Percentiles rank a stretch among this genome's conserved stretches.
These are phyloP conservation scores for Urochloa ruziziensis DNA, from an alignment of 176 grass and related monocot species.

Conservation along the genomic window DNA sequence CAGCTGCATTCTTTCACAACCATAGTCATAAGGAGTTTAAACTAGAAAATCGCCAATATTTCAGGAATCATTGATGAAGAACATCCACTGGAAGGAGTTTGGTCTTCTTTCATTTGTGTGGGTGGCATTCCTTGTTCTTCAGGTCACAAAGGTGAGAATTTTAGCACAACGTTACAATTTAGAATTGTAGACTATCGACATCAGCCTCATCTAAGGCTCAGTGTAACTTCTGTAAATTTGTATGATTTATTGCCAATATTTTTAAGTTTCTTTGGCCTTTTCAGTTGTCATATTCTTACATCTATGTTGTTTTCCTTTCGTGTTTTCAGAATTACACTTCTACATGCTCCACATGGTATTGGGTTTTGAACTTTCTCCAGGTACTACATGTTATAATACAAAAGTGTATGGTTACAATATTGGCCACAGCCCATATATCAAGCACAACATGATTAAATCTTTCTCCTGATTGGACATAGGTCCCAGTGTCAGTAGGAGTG, in stretches of 20 bases:
- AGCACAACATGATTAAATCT: slow-evolving; percentile 24
- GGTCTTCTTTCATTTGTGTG: slow-evolving; percentile 84
- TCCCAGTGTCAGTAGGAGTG: slow-evolving; percentile 72
- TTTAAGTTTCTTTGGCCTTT: background rate
- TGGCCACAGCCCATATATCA: background rate
- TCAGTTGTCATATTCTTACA: slow-evolving; percentile 12
- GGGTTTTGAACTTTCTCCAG: slow-evolving; percentile 88
- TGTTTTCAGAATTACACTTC: slow-evolving; percentile 72
- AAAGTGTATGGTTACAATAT: slow-evolving; percentile 1
- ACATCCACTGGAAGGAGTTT: slow-evolving; percentile 85
- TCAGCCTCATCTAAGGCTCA: slow-evolving; percentile 3
- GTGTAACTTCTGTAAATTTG: background rate
- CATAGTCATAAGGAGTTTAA: background rate
- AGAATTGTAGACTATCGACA: slow-evolving; percentile 12
- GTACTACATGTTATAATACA: slow-evolving; percentile 30
- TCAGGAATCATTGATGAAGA: slow-evolving; percentile 64
- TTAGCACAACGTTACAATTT: slow-evolving; percentile 12
- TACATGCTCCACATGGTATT: slow-evolving; percentile 79
- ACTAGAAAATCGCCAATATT: slow-evolving; percentile 24
- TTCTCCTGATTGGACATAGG: slow-evolving; percentile 37
- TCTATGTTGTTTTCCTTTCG: slow-evolving; percentile 18
- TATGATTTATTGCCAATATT: background rate
- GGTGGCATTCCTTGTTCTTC: slow-evolving; percentile 77
- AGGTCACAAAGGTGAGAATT: slow-evolving; percentile 64
- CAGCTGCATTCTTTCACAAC: background rate